These are phyloP conservation scores for Acarospora socialis DNA, from an alignment of 2,329 filamentous ascomycete genomes.

Conservation along the genomic window DNA sequence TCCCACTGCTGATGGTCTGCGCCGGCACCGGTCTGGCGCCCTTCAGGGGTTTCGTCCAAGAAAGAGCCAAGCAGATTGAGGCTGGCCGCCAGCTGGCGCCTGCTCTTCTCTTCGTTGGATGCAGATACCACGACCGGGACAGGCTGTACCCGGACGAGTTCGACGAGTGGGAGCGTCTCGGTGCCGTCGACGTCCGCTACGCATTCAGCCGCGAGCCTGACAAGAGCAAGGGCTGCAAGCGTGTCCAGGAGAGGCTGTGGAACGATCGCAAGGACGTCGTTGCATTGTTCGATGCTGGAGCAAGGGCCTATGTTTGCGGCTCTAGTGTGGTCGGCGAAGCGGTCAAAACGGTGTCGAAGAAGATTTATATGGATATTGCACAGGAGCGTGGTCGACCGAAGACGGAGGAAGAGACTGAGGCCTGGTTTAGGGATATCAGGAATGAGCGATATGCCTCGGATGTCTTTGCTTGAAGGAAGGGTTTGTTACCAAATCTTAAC, in stretches of 20 bases:
- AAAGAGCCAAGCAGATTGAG: conserved; percentile 39
- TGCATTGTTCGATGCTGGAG: conserved; percentile 32
- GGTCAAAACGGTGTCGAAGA: conserved; percentile 28
- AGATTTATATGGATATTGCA: conserved; percentile 23
- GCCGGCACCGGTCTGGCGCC: conserved; percentile 42
- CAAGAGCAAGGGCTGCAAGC: conserved; percentile 34
- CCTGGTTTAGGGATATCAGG: conserved; percentile 36
- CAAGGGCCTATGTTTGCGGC: conserved; percentile 53
- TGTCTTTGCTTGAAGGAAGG: no score
- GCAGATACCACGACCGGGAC: conserved; percentile 40
- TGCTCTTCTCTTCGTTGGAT: conserved; percentile 53
- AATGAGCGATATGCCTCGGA: conserved; percentile 45
- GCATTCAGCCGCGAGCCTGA: conserved; percentile 38
- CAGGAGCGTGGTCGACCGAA: conserved; percentile 21
- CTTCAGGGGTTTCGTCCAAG: conserved; percentile 49
- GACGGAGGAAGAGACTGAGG: conserved; percentile 26
- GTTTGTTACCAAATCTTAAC: no score
- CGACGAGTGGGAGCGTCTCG: conserved; percentile 42
- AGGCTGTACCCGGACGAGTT: conserved; percentile 47
- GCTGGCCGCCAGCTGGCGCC: conserved; percentile 42
- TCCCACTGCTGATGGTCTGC: conserved; percentile 39
- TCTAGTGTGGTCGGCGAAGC: conserved; percentile 37
- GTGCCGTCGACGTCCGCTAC: conserved; percentile 46
- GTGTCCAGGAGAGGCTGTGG: conserved; percentile 40
- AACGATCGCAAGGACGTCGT: conserved; percentile 32